These are phyloP conservation scores for Adansonia grandidieri DNA, from an alignment of 441 rosid species.

Conservation along the genomic window DNA sequence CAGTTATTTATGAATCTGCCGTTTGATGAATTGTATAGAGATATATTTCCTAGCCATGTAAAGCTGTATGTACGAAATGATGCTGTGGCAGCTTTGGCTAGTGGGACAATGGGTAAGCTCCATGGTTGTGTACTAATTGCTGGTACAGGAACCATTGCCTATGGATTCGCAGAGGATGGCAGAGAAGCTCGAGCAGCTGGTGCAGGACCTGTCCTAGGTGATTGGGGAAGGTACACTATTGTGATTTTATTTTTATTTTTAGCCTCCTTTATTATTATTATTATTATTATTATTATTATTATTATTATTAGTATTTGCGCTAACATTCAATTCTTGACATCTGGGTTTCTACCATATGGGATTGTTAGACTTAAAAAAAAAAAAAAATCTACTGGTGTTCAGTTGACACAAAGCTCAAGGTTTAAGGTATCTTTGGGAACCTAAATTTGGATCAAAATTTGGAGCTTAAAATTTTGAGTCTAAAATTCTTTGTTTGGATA, in stretches of 20 bases:
- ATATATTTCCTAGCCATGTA: conserved; percentile 74
- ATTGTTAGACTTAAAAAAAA: too few species aligned
- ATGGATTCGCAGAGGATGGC: conserved; percentile 90
- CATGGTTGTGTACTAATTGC: conserved; percentile 98
- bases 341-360: background rate
- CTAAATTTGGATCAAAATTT: background rate
- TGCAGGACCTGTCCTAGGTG: conserved; percentile 95
- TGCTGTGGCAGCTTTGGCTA: conserved; percentile 93
- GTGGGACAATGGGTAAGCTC: conserved; percentile 97
- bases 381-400: background rate
- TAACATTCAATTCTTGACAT: background rate
- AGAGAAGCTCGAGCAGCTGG: conserved; percentile 93
- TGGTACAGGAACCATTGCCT: conserved; percentile 95
- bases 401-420: background rate
- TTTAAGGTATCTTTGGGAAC: background rate
- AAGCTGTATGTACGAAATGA: conserved; percentile 88
- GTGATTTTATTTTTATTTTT: background rate
- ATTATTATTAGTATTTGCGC: background rate
- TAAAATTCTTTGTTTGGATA: background rate
- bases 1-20: conserved; percentile 8
- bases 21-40: conserved; percentile 49
- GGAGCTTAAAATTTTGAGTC: background rate
- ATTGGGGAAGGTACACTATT: conserved; percentile 81
- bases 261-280: background rate
- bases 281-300: too few species aligned